phyloP scores from a whole-genome alignment of 495 filamentous ascomycete species.

The Talaromyces nanjingensis region DNA sequence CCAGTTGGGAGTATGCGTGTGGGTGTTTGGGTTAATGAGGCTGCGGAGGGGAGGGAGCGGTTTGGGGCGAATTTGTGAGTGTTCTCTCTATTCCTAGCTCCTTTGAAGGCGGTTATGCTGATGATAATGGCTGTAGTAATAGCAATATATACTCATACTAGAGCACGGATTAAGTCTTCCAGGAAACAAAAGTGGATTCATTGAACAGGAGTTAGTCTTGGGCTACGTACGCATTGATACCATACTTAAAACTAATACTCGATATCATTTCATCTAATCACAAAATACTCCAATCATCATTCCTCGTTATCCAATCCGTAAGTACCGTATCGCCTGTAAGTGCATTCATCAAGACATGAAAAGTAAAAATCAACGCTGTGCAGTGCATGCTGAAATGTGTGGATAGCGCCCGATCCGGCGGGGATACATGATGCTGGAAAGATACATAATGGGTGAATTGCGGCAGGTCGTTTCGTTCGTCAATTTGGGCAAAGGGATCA shows the following conservation, averaged over 20 bases:
- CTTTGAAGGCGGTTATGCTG: neutral
- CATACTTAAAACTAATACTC: neutral
- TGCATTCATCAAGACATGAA: neutral
- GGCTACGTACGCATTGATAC: neutral
- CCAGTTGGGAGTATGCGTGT: conserved; percentile 45
- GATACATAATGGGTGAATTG: neutral
- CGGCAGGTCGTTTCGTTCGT: neutral
- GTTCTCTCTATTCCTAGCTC: neutral
- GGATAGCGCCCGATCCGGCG: neutral
- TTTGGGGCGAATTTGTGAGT: conserved; percentile 32
- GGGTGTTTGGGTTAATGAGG: conserved; percentile 53
- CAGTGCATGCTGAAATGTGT: neutral
- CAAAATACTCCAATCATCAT: neutral
- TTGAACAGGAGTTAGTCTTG: neutral
- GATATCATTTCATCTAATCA: neutral
- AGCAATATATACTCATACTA: conserved; percentile 11
- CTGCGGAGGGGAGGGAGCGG: conserved; percentile 43
- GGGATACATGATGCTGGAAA: neutral
- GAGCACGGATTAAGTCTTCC: neutral
- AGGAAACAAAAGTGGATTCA: neutral
- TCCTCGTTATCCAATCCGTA: neutral
- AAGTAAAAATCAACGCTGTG: neutral
- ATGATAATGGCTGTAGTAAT: conserved; percentile 3
- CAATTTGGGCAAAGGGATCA: neutral
- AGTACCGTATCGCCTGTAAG: neutral